A percentile compares a stretch with the other conserved stretches of the same genome.
phyloP scores from a whole-genome alignment of 139 green algal genomes.

The Ettlia oleoabundans region DNA sequence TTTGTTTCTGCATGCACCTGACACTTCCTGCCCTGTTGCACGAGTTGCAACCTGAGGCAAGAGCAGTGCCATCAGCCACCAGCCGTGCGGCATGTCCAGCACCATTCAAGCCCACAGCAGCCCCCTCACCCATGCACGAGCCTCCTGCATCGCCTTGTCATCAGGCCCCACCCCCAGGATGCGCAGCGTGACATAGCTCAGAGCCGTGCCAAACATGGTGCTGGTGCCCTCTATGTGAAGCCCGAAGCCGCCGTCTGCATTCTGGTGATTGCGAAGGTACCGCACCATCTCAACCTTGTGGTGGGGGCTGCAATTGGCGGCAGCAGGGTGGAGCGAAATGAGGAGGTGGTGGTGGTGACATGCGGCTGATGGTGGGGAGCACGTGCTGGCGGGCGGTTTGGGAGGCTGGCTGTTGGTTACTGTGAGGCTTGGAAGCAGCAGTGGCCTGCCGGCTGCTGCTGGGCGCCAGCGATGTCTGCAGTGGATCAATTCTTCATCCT shows the following conservation, averaged over 20 bases:
- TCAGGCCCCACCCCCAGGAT: slow-evolving; percentile 74
- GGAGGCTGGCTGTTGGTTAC: neutral
- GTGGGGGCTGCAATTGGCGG: slow-evolving; percentile 45
- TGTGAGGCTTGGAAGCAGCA: neutral
- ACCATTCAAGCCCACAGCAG: neutral
- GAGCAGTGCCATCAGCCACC: no score
- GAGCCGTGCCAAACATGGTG: slow-evolving; percentile 98
- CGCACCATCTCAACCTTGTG: slow-evolving; percentile 64
- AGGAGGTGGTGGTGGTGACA: no score
- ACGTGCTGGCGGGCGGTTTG: no score
- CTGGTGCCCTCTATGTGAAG: slow-evolving; percentile 97
- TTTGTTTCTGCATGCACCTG: no score
- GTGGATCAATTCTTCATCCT: no score
- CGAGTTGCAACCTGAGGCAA: no score
- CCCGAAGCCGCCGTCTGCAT: slow-evolving; percentile 94
- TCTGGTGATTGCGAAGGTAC: slow-evolving; percentile 97
- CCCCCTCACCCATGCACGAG: slow-evolving; percentile 78
- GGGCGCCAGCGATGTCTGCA: no score
- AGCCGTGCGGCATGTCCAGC: no score
- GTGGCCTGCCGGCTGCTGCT: no score
- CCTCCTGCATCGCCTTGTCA: slow-evolving; percentile 45
- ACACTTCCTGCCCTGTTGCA: no score
- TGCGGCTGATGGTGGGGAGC: no score
- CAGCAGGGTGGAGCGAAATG: no score
- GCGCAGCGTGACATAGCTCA: slow-evolving; percentile 84